A percentile compares a stretch with the other conserved stretches of the same genome.
These are phyloP conservation scores for Cornus controversa DNA, from an alignment of 148 eudicot genomes.

Conservation along the genomic window DNA sequence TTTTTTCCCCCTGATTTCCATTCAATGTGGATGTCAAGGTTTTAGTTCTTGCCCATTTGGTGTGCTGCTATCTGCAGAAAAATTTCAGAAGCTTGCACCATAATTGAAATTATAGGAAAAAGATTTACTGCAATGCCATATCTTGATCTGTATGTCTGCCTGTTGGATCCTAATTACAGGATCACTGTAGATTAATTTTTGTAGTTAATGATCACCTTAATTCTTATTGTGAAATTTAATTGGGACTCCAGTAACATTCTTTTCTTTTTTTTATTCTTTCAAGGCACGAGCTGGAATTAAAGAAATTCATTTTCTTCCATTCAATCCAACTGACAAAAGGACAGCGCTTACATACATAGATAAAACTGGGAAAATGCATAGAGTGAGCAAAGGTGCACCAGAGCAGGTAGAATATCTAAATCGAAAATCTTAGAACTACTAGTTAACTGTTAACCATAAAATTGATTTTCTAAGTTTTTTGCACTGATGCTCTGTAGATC, in stretches of 20 bases:
- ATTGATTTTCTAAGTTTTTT: neutral
- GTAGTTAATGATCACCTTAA: neutral
- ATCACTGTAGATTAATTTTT: neutral
- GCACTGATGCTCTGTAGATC: conserved; percentile 33
- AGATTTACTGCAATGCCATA: neutral
- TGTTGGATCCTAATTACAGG: neutral
- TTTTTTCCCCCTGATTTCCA: neutral
- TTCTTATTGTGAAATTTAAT: neutral
- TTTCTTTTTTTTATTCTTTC: neutral
- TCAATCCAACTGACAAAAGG: conserved; percentile 77
- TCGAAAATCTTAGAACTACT: neutral
- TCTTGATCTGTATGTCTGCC: neutral
- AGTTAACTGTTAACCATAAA: neutral
- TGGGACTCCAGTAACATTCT: neutral
- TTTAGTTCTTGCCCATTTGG: neutral
- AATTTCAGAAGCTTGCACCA: conserved; percentile 2
- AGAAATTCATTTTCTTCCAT: conserved; percentile 85
- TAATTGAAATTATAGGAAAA: neutral
- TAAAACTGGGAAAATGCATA: conserved; percentile 53
- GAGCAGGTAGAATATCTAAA: conserved; percentile 52
- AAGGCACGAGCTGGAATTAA: conserved; percentile 68
- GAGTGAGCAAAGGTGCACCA: conserved; percentile 92
- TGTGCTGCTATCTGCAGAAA: neutral
- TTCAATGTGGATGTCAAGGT: neutral
- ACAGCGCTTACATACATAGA: conserved; percentile 74